These are phyloP conservation scores for Acacia concinna DNA, from an alignment of 331 rosid species.

Conservation along the genomic window DNA sequence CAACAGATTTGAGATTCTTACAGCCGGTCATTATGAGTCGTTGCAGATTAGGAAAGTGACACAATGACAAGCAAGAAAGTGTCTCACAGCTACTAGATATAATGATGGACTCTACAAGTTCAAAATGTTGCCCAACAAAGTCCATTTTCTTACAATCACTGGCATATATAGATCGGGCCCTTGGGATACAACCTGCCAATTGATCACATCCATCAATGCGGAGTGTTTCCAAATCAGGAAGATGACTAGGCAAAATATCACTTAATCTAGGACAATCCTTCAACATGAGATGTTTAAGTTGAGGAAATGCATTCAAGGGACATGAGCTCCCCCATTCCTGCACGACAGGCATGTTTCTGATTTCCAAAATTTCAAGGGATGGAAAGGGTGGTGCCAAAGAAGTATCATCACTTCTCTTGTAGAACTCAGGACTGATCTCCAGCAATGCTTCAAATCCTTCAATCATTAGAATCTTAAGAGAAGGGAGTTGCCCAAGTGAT, in stretches of 20 bases:
- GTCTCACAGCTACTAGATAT: not conserved
- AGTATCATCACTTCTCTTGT: not conserved
- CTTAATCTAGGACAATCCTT: not conserved
- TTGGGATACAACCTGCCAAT: slow-evolving; percentile 15
- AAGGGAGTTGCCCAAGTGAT: slow-evolving; percentile 40
- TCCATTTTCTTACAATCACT: not conserved
- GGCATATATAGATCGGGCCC: not conserved
- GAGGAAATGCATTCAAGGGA: slow-evolving; percentile 8
- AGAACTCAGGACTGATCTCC: slow-evolving; percentile 27
- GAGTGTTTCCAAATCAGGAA: slow-evolving; percentile 24
- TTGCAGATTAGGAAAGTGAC: slow-evolving; percentile 4
- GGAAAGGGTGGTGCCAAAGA: not conserved
- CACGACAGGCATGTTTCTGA: slow-evolving; percentile 28
- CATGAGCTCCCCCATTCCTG: slow-evolving; percentile 26
- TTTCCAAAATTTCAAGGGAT: slow-evolving; percentile 10
- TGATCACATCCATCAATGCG: not conserved
- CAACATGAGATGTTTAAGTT: not conserved
- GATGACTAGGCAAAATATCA: not conserved
- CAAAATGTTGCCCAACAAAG: not conserved
- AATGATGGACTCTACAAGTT: not conserved
- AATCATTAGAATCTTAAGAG: slow-evolving; percentile 26
- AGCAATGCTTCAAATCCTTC: slow-evolving; percentile 24
- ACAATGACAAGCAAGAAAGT: not conserved
- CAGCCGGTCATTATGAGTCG: not conserved
- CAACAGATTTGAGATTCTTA: not conserved